Evolutionary conservation across 2,329 filamentous ascomycete genomes (phyloP).

Genomic region (Colletotrichum trifolii): DNA sequence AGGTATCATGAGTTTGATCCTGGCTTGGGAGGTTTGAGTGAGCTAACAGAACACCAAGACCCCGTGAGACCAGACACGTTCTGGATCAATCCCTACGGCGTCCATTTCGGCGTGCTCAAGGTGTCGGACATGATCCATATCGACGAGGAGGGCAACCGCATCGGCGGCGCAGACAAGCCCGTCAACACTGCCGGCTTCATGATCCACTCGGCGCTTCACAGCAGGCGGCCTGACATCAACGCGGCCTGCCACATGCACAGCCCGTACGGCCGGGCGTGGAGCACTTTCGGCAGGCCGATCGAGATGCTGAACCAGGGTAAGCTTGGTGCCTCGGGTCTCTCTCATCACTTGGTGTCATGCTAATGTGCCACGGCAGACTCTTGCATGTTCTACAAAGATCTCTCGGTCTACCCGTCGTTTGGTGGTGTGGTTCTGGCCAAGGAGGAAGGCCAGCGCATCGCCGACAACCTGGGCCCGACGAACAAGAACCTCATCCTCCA

Average conservation of each 20-base stretch:
- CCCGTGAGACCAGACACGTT: conserved; percentile 48
- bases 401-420: conserved; percentile 70
- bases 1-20: conserved; percentile 6
- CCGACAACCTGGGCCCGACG: conserved; percentile 65
- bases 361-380: conserved; percentile 55
- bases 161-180: conserved; percentile 67
- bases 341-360: neutral
- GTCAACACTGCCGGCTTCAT: conserved; percentile 76
- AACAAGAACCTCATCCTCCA: conserved; percentile 72
- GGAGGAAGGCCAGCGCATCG: conserved; percentile 72
- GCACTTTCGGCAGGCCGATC: conserved; percentile 67
- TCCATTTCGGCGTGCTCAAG: conserved; percentile 73
- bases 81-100: conserved; percentile 68
- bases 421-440: conserved; percentile 63
- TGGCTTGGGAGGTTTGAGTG: no score
- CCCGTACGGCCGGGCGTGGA: conserved; percentile 73
- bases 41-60: conserved; percentile 36
- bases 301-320: conserved; percentile 72
- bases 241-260: conserved; percentile 76
- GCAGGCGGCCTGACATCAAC: conserved; percentile 70
- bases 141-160: conserved; percentile 66
- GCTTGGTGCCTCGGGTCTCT: neutral
- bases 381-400: conserved; percentile 70
- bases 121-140: conserved; percentile 76
- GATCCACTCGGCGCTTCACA: conserved; percentile 75